phyloP scores from a whole-genome alignment of 768 basidiomycete genomes.

The Royoungia palumana region DNA sequence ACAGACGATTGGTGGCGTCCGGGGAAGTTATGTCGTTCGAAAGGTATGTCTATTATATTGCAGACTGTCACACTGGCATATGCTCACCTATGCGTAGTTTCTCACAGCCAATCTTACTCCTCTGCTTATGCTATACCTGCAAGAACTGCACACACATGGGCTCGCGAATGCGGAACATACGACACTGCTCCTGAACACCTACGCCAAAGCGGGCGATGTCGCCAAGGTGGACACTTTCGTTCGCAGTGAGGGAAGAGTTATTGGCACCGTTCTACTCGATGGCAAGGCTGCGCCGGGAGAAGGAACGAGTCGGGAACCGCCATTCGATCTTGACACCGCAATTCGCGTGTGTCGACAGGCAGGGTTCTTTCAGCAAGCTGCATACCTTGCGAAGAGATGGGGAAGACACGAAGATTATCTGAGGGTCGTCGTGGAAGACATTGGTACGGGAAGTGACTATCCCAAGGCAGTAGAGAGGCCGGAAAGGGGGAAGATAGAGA shows the following conservation, averaged over 20 bases:
- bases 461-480: conserved; percentile 11
- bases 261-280: conserved; percentile 18
- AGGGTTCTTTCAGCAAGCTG: conserved; percentile 92
- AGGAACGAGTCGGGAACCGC: conserved; percentile 63
- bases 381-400: conserved; percentile 90
- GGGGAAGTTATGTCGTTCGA: conserved; percentile 94
- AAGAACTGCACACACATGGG: conserved; percentile 87
- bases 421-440: conserved; percentile 92
- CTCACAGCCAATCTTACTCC: conserved; percentile 95
- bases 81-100: conserved; percentile 53
- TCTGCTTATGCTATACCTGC: conserved; percentile 92
- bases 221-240: conserved; percentile 87
- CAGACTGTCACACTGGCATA: not conserved
- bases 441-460: conserved; percentile 35
- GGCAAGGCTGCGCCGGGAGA: conserved; percentile 29
- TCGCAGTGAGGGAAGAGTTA: conserved; percentile 71
- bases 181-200: conserved; percentile 93
- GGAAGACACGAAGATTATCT: conserved; percentile 90
- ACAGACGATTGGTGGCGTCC: conserved; percentile 85
- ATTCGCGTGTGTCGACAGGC: conserved; percentile 96
- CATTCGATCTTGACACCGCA: conserved; percentile 96
- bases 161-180: conserved; percentile 97
- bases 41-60: conserved; percentile 63
- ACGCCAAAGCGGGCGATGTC: conserved; percentile 94
- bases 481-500: conserved; percentile 36